These are phyloP conservation scores for Gymnopus androsaceus DNA, from an alignment of 1,284 basidiomycete species.

Conservation along the genomic window DNA sequence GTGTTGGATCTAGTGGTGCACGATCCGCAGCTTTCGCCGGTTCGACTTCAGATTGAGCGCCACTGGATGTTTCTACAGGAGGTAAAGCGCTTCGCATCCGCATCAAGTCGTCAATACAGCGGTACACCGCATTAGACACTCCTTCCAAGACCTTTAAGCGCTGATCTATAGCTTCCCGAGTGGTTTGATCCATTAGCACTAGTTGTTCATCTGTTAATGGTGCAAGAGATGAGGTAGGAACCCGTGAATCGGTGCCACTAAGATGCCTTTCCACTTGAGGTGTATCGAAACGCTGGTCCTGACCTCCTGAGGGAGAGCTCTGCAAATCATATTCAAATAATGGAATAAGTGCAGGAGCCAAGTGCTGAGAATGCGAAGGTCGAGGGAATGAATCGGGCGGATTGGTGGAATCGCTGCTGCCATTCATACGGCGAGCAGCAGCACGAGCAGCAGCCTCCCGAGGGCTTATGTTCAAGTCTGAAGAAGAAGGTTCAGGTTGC, in stretches of 20 bases:
- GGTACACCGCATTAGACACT: constrained; percentile 68
- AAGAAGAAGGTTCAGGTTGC: constrained; percentile 13
- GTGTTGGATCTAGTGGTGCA: no score
- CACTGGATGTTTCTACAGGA: not conserved
- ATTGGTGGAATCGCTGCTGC: not conserved
- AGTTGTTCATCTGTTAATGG: constrained; percentile 62
- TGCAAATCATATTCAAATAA: constrained; percentile 41
- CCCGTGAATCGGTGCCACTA: not conserved
- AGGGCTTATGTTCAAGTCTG: constrained; percentile 27
- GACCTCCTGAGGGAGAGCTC: not conserved
- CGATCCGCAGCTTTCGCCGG: not conserved
- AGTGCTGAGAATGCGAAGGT: constrained; percentile 4
- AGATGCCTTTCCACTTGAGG: not conserved
- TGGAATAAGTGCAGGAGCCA: constrained; percentile 53
- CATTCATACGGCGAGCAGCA: constrained; percentile 37
- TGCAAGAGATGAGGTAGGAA: constrained; percentile 36
- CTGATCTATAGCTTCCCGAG: constrained; percentile 81
- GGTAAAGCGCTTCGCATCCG: constrained; percentile 73
- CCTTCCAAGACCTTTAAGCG: constrained; percentile 74
- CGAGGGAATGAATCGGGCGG: not conserved
- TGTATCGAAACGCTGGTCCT: not conserved
- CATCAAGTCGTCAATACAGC: constrained; percentile 77
- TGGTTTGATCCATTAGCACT: constrained; percentile 58
- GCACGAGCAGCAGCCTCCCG: constrained; percentile 49
- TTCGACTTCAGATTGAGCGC: not conserved